Evolutionary conservation across 129 eudicot species (phyloP), one percentile per base, ranked within the genome.

Genomic region (Lonicera japonica): DNA sequence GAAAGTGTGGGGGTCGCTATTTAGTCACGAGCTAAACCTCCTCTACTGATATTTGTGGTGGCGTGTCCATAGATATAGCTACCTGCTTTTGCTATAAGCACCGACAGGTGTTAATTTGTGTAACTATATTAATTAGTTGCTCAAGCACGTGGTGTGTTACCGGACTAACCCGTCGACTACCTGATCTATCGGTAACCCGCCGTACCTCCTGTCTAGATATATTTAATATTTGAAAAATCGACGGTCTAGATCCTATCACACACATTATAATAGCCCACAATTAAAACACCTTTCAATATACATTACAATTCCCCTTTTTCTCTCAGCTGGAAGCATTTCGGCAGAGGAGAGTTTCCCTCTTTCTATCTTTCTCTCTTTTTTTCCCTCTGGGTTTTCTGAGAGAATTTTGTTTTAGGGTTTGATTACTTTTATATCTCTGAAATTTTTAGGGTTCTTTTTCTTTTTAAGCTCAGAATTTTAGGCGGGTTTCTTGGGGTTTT

Each of bases 81-180:
- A 29, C 36, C 2, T 29, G 6, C 4, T 29, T n/a, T 29, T 29
- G 36, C 36, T 29, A 29, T 6, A n/a, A n/a, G n/a, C 6, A 29
- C 36, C 36, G 36, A 29, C 36, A 29, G 36, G 36, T 29, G 36
- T n/a, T n/a, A n/a, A n/a, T n/a, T n/a, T 2, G 36, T 29, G 36
- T 29, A 6, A 29, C 2, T 29, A 29, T 29, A 29, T 29, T 6
- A 29, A 29, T 29, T 29, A 29, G 36, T 29, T 29, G 4, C 36
- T 1, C 55, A 20, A 72, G 77, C 85, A 75, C 80, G 80, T 83
- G 86, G 40, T 76, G 5, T 36, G 41, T 53, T 63, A 82, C 87
- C 76, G 77, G 78, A 58, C n/a, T 5, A 58, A 50, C 80, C 83
- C 66, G 87, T 81, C n/a, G 8, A 34, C 14, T 5, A 54, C 74